Conservation (phyloP, 2,329 filamentous ascomycete species). For the Pseudofabraea citricarpa region DNA sequence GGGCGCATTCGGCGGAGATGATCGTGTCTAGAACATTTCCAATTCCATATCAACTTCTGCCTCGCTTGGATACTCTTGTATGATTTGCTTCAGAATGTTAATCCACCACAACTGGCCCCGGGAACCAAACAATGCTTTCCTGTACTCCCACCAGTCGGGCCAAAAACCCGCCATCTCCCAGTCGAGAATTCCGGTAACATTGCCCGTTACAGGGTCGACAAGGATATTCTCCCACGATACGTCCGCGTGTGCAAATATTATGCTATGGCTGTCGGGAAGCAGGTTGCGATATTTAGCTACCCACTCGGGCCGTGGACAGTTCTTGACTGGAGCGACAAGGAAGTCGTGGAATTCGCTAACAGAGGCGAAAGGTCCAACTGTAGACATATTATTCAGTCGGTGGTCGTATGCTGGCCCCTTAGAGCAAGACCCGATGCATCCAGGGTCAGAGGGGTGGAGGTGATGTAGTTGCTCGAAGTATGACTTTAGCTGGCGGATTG, state of each 20-base stretch:
- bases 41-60: no score
- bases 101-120: background rate
- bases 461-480: background rate
- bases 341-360: background rate
- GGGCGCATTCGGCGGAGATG: no score
- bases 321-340: background rate
- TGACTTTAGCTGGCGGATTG: background rate
- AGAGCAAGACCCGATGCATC: background rate
- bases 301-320: background rate
- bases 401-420: background rate
- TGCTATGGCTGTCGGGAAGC: background rate
- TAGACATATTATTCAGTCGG: background rate
- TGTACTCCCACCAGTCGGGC: background rate
- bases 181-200: background rate
- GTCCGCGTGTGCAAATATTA: background rate
- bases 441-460: background rate
- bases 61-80: no score
- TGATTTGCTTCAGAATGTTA: no score
- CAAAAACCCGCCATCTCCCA: background rate
- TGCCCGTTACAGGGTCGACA: background rate
- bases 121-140: background rate
- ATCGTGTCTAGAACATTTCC: no score
- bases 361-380: background rate
- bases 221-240: background rate
- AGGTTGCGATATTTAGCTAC: background rate